Conservation (phyloP, 2,329 filamentous ascomycete species). For the Phialemonium atrogriseum region DNA sequence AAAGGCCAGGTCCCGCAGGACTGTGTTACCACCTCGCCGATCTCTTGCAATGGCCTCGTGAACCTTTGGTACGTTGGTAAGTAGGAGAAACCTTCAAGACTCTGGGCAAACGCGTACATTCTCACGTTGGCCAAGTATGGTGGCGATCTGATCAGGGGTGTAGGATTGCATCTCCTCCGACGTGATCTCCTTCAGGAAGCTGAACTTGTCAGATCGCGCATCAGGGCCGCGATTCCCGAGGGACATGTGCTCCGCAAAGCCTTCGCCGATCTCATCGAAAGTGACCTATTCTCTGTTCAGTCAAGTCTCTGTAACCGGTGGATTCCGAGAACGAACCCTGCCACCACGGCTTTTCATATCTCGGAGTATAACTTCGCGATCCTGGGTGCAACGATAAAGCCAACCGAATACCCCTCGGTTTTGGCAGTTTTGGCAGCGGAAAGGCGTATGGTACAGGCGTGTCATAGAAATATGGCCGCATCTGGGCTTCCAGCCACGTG, state of each 20-base stretch:
- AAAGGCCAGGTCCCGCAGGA: no score
- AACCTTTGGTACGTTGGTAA: constrained; percentile 17
- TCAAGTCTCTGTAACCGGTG: no score
- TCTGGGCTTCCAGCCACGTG: constrained; percentile 8
- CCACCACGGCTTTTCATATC: constrained; percentile 18
- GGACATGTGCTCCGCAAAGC: constrained; percentile 22
- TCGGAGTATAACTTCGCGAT: constrained; percentile 37
- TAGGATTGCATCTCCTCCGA: constrained; percentile 35
- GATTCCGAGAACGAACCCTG: constrained; percentile 6
- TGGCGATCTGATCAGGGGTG: constrained; percentile 35
- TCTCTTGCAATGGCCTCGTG: constrained; percentile 20
- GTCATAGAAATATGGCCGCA: constrained; percentile 66
- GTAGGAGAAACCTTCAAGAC: constrained; percentile 8
- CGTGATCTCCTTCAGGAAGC: constrained; percentile 35
- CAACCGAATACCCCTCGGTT: constrained; percentile 53
- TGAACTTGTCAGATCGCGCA: constrained; percentile 31
- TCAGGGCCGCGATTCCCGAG: constrained; percentile 30
- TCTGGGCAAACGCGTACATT: constrained; percentile 29
- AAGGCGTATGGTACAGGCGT: constrained; percentile 47
- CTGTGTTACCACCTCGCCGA: not conserved
- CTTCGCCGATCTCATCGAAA: constrained; percentile 26
- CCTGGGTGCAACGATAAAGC: constrained; percentile 66
- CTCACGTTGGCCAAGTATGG: constrained; percentile 40
- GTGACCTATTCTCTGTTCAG: constrained; percentile 12
- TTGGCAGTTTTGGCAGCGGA: constrained; percentile 51